These are phyloP conservation scores for Pinus albicaulis DNA, from an alignment of 75 land plant species.

Conservation along the genomic window DNA sequence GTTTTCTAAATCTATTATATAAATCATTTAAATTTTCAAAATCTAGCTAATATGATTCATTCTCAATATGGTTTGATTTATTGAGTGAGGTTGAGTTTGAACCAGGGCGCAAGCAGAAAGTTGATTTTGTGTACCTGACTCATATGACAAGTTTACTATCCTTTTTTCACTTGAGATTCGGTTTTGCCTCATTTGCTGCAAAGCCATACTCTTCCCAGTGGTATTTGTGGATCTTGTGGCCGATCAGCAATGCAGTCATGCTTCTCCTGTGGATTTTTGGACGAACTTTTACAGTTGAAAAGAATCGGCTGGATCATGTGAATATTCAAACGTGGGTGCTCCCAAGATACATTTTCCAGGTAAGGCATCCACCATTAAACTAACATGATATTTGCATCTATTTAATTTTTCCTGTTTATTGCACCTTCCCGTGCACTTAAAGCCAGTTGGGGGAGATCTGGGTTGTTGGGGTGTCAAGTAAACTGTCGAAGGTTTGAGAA, in stretches of 20 bases:
- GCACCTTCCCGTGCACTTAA: no score
- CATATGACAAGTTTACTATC: constrained; percentile 66
- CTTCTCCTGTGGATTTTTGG: constrained; percentile 41
- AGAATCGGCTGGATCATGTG: constrained; percentile 38
- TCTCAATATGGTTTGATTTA: not conserved
- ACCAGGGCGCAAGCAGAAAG: constrained; percentile 30
- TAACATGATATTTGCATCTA: no score
- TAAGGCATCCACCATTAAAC: not conserved
- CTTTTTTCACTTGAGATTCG: constrained; percentile 57
- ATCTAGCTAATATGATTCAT: no score
- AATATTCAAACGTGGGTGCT: constrained; percentile 71
- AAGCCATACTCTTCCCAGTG: constrained; percentile 47
- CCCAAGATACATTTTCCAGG: constrained; percentile 67
- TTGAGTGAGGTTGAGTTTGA: constrained; percentile 1
- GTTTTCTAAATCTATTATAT: no score
- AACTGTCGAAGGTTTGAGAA: no score
- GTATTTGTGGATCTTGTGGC: constrained; percentile 64
- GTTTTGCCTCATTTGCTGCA: constrained; percentile 59
- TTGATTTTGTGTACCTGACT: constrained; percentile 70
- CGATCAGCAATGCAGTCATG: constrained; percentile 35
- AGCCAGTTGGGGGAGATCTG: no score
- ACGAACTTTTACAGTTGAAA: constrained; percentile 49
- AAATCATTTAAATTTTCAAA: no score
- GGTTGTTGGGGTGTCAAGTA: no score
- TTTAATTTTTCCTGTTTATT: no score